Base-by-base conservation (phyloP, 768 basidiomycete species). In the Russula dissimulans region DNA sequence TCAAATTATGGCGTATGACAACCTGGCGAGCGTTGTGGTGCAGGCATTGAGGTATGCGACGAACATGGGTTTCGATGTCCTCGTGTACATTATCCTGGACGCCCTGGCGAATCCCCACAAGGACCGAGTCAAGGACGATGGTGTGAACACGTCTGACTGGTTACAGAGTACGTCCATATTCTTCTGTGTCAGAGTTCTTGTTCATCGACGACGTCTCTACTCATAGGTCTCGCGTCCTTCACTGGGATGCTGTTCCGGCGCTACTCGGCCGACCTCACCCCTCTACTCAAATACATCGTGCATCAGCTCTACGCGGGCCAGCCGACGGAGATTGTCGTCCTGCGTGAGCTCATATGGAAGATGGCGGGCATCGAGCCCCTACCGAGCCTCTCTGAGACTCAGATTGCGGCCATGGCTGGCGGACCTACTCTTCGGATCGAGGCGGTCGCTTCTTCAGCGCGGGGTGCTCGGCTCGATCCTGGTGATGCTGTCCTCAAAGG, bases 1-100 rank as follows among this genome's bases (percentile, higher is more conserved):
- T 65, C 97, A 98, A 72, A 89, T 97, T 59, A 92, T 93, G 87
- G 86, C 91, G 14, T 99, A 99, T 68, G 91, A 95, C 69, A 99
- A 98, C 72, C 74, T 97, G 55, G 91, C 91, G 10, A 81, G 80
- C 44, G 91, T 94, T 22, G 88, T 97, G 45, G 88, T 98, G 29
- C 92, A 93, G 66, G 89, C 89, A 17, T 78, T 93, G 66, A 78
- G 89, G 69, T 95, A 90, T 73, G 84, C 93, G 64, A 93, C 92
- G 3, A 87, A 86, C 63, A 87, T 99, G 81, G 91, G 91, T 7
- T 97, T 92, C 68, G 97, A 99, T 69, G 91, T 97, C 9, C 77
- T 97, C 11, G 84, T 91, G 17, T 98, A 86, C 69, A 78, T 91
- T 56, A 81, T 97, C 61, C 77, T 99, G 57, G 91, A 95, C 62